phyloP scores from a whole-genome alignment of 108 stramenopile genomes.

The Seminavis robusta region DNA sequence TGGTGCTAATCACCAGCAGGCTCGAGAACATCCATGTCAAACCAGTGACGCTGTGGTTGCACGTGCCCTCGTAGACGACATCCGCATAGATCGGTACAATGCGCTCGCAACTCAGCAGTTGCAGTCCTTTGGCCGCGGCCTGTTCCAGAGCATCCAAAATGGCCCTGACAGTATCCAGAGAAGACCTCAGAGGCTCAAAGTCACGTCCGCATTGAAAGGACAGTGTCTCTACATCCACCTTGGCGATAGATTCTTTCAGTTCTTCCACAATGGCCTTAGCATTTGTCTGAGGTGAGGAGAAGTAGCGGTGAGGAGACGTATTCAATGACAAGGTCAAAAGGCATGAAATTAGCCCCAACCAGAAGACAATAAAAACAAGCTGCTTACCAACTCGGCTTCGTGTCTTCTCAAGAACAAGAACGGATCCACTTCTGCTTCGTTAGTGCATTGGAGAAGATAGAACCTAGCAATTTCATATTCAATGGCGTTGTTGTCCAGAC shows the following conservation, averaged over 20 bases:
- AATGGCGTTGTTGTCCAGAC: too few species aligned
- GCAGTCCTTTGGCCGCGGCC: slow-evolving; percentile 6
- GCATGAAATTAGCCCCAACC: too few species aligned
- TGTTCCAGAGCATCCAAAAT: slow-evolving; percentile 17
- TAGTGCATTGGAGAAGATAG: too few species aligned
- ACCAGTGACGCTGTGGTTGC: slow-evolving; percentile 2
- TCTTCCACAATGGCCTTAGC: slow-evolving; percentile 2
- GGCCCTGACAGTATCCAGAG: slow-evolving; percentile 8
- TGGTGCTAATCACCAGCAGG: slow-evolving; percentile 18
- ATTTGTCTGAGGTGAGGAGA: neutral
- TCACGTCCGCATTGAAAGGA: slow-evolving; percentile 27
- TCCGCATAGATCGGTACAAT: slow-evolving; percentile 34
- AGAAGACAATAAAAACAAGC: too few species aligned
- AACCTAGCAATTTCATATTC: too few species aligned
- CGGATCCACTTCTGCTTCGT: too few species aligned
- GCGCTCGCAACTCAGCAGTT: slow-evolving; percentile 25
- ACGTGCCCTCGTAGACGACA: slow-evolving; percentile 21
- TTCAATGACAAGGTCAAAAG: too few species aligned
- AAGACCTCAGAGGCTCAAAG: slow-evolving; percentile 11
- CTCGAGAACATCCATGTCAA: slow-evolving; percentile 17
- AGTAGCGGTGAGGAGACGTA: too few species aligned
- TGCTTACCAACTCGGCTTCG: too few species aligned
- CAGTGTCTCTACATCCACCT: slow-evolving; percentile 9
- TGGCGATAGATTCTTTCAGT: neutral
- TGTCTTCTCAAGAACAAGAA: too few species aligned